phyloP scores from a whole-genome alignment of 164 flowering plant genomes.

The Amborella trichopoda region DNA sequence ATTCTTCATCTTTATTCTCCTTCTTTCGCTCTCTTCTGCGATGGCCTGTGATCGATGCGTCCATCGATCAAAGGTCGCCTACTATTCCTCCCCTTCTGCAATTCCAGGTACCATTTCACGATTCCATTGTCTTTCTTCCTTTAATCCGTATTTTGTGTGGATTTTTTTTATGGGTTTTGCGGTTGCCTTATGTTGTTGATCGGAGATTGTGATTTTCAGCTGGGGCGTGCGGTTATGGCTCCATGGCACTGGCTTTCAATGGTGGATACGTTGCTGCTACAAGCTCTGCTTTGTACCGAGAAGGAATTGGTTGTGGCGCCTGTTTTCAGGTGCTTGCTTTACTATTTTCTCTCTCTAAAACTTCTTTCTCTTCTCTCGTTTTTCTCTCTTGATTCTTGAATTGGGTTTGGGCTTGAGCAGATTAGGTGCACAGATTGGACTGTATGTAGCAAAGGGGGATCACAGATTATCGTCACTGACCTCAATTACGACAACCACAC shows the following conservation, averaged over 20 bases:
- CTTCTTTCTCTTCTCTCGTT: too few relatives aligned
- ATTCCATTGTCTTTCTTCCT: background rate
- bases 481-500: slow-evolving; percentile 40
- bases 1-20: slow-evolving; percentile 20
- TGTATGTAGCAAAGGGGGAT: slow-evolving; percentile 44
- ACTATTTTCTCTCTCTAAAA: background rate
- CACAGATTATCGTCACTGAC: slow-evolving; percentile 53
- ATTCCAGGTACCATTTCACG: slow-evolving; percentile 19
- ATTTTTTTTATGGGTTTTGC: background rate
- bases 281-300: slow-evolving; percentile 44
- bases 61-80: slow-evolving; percentile 55
- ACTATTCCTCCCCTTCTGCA: slow-evolving; percentile 33
- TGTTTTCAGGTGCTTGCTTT: slow-evolving; percentile 53
- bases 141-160: slow-evolving; percentile 3
- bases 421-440: slow-evolving; percentile 60
- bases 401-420: slow-evolving; percentile 18
- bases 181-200: background rate
- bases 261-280: slow-evolving; percentile 64
- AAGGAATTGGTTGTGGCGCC: slow-evolving; percentile 88
- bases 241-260: slow-evolving; percentile 45
- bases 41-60: slow-evolving; percentile 75
- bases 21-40: slow-evolving; percentile 32
- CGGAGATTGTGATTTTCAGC: slow-evolving; percentile 39
- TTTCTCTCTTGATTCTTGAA: too few relatives aligned
- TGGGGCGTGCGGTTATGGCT: slow-evolving; percentile 90